These are phyloP conservation scores for Backusella luteola DNA, from an alignment of 192 early-diverging fungal genomes.

Conservation along the genomic window DNA sequence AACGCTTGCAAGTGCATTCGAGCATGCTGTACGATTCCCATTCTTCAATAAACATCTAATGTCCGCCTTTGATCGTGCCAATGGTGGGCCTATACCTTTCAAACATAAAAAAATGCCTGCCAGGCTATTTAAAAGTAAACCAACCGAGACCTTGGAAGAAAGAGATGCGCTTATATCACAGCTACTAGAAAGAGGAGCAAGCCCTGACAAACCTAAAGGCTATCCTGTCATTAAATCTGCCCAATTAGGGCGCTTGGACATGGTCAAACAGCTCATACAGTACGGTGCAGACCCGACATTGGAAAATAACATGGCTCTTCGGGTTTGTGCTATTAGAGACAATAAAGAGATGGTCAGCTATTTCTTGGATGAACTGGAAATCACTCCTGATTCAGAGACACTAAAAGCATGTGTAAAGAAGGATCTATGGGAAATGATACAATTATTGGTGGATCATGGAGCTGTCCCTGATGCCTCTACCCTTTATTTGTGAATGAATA, in stretches of 20 bases:
- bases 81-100: not conserved
- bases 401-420: slow-evolving; percentile 35
- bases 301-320: slow-evolving; percentile 36
- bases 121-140: slow-evolving; percentile 19
- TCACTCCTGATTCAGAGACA: slow-evolving; percentile 30
- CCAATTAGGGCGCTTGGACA: slow-evolving; percentile 26
- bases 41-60: slow-evolving; percentile 29
- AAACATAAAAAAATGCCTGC: slow-evolving; percentile 27
- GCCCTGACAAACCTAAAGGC: slow-evolving; percentile 30
- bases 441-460: slow-evolving; percentile 39
- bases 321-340: slow-evolving; percentile 20
- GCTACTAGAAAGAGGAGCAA: slow-evolving; percentile 37
- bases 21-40: slow-evolving; percentile 13
- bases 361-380: slow-evolving; percentile 36
- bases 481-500: slow-evolving; percentile 14
- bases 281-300: slow-evolving; percentile 30
- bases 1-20: not conserved
- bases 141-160: not conserved
- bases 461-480: slow-evolving; percentile 38
- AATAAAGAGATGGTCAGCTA: slow-evolving; percentile 33
- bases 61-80: slow-evolving; percentile 3
- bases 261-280: slow-evolving; percentile 30
- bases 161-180: slow-evolving; percentile 15
- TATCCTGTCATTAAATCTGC: slow-evolving; percentile 45
- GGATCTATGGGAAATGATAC: slow-evolving; percentile 31